These are phyloP conservation scores for Leccinum broughii DNA, from an alignment of 768 basidiomycete species.

Conservation along the genomic window DNA sequence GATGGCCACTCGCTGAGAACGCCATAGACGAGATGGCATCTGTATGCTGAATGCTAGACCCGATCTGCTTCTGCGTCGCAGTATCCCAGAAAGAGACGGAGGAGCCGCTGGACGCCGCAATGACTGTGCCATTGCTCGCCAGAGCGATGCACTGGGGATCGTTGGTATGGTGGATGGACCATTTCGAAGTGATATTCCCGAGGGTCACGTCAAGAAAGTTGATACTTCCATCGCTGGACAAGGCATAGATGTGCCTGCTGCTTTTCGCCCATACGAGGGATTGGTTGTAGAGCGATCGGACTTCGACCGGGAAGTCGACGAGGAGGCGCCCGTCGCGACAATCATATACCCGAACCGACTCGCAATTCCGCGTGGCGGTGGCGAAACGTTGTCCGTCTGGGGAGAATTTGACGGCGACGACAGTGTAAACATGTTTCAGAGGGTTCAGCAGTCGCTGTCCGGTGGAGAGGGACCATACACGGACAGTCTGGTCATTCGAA, in stretches of 20 bases:
- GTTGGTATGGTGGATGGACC: not conserved
- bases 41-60: not conserved
- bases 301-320: not conserved
- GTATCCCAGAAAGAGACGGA: not conserved
- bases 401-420: constrained; percentile 11
- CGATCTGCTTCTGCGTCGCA: not conserved
- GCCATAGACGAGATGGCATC: not conserved
- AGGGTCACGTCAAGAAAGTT: not conserved
- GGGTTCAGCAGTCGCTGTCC: not conserved
- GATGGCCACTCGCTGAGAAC: not conserved
- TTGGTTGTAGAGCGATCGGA: not conserved
- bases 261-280: not conserved
- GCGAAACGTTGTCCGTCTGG: constrained; percentile 7
- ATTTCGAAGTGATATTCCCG: not conserved
- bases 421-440: not conserved
- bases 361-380: not conserved
- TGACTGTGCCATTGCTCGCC: not conserved
- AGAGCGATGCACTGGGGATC: constrained; percentile 1
- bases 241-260: not conserved
- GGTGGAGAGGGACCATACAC: constrained; percentile 10
- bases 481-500: not conserved
- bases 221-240: not conserved
- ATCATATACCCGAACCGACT: constrained; percentile 5
- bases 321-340: not conserved
- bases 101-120: not conserved